Base-by-base conservation (phyloP, 129 eudicot genomes). In the Lactuca sativa region DNA sequence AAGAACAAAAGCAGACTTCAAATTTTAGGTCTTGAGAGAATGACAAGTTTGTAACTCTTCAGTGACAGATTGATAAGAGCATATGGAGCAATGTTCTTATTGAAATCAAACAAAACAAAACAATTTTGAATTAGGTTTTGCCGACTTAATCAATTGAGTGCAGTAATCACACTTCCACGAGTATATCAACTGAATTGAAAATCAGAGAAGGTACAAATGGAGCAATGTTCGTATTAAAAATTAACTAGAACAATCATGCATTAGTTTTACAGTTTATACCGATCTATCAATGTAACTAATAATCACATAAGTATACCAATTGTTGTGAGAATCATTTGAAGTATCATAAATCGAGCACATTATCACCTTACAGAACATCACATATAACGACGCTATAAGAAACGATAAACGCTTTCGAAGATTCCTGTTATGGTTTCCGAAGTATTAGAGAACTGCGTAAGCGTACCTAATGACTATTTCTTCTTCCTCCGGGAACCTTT, bases 201-300 rank as follows among this genome's bases (percentile, higher is more conserved):
- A 53, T 53, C 10, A n/a, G 18, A 53, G 58, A 53, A 53, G n/a
- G 30, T 66, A 12, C 9, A 56, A 21, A 56, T 55, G 11, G 44
- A 12, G 13, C 17, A 67, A 34, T 9, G 49, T 67, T 33, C 72
- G 2, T 72, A 30, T 32, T 14, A 66, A 4, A 66, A 66, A 7
- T 4, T 47, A 66, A 31, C 14, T 12, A 66, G 30, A 2, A 30
- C 59, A 48, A 16, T 6, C 49, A 11, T 2, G 62, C 76, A 61
- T 61, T 72, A 49, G 53, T 49, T 72, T 49, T 36, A 73, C 63
- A 62, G 56, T 53, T 73, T 3, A 62, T 36, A 38, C 31, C 60
- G 38, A 60, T 71, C 59, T 17, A 48, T 60, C 36, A 48, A 59
- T 47, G 60, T 49, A 71, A 60, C 67, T 4, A 60, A n/a, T 51